phyloP scores from a whole-genome alignment of 495 filamentous ascomycete genomes.

The Annulohypoxylon nitens region DNA sequence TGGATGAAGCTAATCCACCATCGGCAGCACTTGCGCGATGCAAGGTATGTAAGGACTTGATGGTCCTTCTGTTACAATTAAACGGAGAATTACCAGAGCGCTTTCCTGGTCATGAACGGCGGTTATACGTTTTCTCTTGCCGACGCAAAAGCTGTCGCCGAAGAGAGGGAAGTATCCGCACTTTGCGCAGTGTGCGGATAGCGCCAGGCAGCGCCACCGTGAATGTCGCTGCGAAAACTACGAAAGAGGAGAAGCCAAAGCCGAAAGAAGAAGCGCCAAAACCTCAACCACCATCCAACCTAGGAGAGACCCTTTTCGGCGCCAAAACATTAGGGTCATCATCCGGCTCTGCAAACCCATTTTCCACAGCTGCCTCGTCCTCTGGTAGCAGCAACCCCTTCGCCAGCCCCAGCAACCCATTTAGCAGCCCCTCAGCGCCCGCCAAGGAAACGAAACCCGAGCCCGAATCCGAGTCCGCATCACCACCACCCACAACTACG shows the following conservation, averaged over 20 bases:
- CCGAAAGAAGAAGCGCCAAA: conserved; percentile 50
- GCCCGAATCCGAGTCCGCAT: conserved; percentile 41
- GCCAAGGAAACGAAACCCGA: conserved; percentile 40
- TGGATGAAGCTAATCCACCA: conserved; percentile 75
- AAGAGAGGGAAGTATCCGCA: conserved; percentile 83
- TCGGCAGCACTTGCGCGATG: conserved; percentile 85
- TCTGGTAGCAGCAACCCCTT: conserved; percentile 49
- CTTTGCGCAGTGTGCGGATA: conserved; percentile 72
- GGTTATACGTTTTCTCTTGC: conserved; percentile 88
- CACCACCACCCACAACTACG: conserved; percentile 46
- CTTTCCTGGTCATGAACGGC: conserved; percentile 86
- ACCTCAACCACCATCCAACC: conserved; percentile 55
- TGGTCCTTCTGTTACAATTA: conserved; percentile 88
- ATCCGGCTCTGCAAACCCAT: conserved; percentile 53
- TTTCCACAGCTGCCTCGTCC: conserved; percentile 44
- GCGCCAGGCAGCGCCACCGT: conserved; percentile 43
- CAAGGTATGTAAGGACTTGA: conserved; percentile 85
- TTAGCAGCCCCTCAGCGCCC: conserved; percentile 37
- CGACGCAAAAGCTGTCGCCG: conserved; percentile 81
- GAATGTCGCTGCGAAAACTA: conserved; percentile 49
- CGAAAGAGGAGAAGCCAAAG: conserved; percentile 55
- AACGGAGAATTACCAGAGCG: conserved; percentile 90
- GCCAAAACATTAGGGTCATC: conserved; percentile 57
- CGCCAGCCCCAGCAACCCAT: conserved; percentile 47
- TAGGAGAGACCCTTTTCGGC: conserved; percentile 71